Evolutionary conservation across 768 basidiomycete genomes (phyloP).

Genomic region (Kwoniella dendrophila): DNA sequence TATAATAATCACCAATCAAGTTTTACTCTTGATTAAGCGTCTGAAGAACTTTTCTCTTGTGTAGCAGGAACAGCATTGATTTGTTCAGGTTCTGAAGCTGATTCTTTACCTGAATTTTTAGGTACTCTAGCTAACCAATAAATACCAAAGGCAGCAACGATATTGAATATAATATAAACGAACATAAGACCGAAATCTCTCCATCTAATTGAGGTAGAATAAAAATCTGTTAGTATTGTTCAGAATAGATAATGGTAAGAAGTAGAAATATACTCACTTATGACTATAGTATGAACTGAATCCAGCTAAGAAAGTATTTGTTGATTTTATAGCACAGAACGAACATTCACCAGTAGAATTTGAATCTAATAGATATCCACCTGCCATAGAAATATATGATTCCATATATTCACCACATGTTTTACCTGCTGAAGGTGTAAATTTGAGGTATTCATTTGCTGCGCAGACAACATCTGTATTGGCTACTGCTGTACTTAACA

Average conservation of each 20-base stretch:
- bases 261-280: slow-evolving; percentile 29
- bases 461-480: slow-evolving; percentile 69
- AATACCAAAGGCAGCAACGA: slow-evolving; percentile 39
- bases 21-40: neutral
- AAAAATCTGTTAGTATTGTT: neutral
- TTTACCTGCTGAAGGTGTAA: slow-evolving; percentile 72
- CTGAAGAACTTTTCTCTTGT: neutral
- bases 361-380: slow-evolving; percentile 75
- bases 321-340: slow-evolving; percentile 68
- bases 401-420: slow-evolving; percentile 72
- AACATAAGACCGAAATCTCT: slow-evolving; percentile 63
- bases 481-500: slow-evolving; percentile 59
- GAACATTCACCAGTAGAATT: slow-evolving; percentile 66
- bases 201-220: slow-evolving; percentile 55
- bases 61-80: neutral
- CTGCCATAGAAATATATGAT: slow-evolving; percentile 64
- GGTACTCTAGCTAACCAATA: slow-evolving; percentile 49
- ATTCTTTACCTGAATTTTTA: slow-evolving; percentile 23
- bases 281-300: slow-evolving; percentile 67
- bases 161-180: slow-evolving; percentile 56
- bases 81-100: slow-evolving; percentile 6
- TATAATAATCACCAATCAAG: neutral
- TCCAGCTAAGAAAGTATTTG: slow-evolving; percentile 64
- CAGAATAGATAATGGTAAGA: too few relatives aligned
- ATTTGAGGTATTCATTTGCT: slow-evolving; percentile 68